Evolutionary conservation across 345 rosid species (phyloP).

Genomic region (Dimocarpus longan): DNA sequence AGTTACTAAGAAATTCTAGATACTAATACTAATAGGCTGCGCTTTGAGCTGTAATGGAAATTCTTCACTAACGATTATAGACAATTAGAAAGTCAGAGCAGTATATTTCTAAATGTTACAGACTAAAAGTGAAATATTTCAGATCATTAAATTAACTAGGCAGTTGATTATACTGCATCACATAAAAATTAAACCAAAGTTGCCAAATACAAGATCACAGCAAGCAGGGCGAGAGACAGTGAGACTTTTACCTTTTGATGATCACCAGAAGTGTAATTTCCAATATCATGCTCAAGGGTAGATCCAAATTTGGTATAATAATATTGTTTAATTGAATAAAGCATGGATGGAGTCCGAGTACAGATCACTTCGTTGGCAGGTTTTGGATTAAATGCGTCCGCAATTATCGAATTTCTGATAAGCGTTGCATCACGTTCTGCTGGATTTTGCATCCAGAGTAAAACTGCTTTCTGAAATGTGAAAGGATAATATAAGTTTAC

Average conservation of each 20-base stretch:
- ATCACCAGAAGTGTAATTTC: slow-evolving; percentile 44
- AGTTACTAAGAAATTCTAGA: neutral
- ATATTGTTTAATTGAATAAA: slow-evolving; percentile 58
- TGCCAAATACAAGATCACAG: neutral
- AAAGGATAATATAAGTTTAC: slow-evolving; percentile 4
- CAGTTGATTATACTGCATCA: neutral
- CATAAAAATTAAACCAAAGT: neutral
- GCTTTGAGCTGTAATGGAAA: neutral
- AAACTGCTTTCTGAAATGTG: slow-evolving; percentile 51
- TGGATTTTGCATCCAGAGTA: slow-evolving; percentile 70
- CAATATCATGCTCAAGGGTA: slow-evolving; percentile 56
- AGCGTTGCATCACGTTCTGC: slow-evolving; percentile 66
- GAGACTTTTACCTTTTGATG: slow-evolving; percentile 44
- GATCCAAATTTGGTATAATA: slow-evolving; percentile 48
- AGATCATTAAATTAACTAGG: neutral
- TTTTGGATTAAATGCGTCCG: slow-evolving; percentile 10
- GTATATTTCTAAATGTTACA: neutral
- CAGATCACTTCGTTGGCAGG: slow-evolving; percentile 67
- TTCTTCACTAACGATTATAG: neutral
- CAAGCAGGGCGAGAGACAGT: slow-evolving; percentile 5
- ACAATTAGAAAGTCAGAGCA: neutral
- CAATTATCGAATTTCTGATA: slow-evolving; percentile 37
- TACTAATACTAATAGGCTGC: neutral
- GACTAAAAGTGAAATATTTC: neutral
- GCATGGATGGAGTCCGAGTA: slow-evolving; percentile 66